A percentile compares a stretch with the other conserved stretches of the same genome.
phyloP scores from a whole-genome alignment of 768 basidiomycete species.

The Pisolithus albus region DNA sequence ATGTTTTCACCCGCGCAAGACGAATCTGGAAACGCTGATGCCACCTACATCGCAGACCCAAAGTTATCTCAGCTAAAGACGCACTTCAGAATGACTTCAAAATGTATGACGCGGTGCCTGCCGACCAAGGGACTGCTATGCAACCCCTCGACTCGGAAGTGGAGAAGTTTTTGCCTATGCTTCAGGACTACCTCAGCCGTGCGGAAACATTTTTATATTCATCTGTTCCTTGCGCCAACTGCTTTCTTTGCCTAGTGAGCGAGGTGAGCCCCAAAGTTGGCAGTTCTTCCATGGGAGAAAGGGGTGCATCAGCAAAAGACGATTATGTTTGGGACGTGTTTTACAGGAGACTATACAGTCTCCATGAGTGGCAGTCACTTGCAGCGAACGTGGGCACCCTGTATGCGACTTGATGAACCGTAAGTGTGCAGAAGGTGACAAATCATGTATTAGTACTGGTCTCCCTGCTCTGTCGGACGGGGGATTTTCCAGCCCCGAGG shows the following conservation, averaged over 20 bases:
- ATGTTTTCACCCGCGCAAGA: not conserved
- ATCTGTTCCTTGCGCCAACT: not conserved
- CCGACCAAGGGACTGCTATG: constrained; percentile 24
- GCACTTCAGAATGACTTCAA: constrained; percentile 42
- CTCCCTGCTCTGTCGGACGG: constrained; percentile 55
- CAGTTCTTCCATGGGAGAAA: not conserved
- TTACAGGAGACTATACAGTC: constrained; percentile 58
- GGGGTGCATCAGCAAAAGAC: constrained; percentile 17
- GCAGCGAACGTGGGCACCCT: constrained; percentile 55
- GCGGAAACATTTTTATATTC: constrained; percentile 13
- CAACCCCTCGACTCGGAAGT: constrained; percentile 50
- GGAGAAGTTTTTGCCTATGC: constrained; percentile 70
- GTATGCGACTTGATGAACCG: constrained; percentile 33
- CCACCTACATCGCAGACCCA: constrained; percentile 37
- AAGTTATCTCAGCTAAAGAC: constrained; percentile 49
- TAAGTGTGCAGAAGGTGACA: not conserved
- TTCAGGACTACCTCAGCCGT: constrained; percentile 71
- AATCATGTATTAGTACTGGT: constrained; percentile 42
- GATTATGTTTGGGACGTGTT: constrained; percentile 87
- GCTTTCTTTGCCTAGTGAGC: constrained; percentile 15
- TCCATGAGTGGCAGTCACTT: constrained; percentile 53
- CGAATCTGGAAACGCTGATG: not conserved
- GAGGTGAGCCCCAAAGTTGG: constrained; percentile 13
- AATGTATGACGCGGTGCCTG: constrained; percentile 67
- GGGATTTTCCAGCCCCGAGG: constrained; percentile 31